Base-by-base conservation (phyloP, 352 stramenopile species). In the Poterioochromonas sp. region DNA sequence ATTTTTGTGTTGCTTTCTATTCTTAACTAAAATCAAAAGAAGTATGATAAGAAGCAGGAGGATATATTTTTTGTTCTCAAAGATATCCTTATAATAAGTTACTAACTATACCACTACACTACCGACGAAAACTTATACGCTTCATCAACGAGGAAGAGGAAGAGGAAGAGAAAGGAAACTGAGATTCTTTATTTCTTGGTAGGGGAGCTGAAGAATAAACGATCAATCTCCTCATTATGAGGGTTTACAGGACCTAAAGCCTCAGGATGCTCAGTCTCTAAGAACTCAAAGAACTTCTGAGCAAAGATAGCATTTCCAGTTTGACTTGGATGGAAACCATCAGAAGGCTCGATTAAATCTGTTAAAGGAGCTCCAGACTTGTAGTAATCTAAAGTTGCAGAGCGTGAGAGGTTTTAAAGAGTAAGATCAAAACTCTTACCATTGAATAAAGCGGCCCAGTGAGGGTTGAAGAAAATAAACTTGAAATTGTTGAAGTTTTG, bases 311-410 rank as follows among this genome's bases (percentile, higher is more conserved):
- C 64, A 63, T 79, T 54, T 34, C 49, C 53, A 54, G 76, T 49
- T 47, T 79, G 76, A 8, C 5, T 26, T 8, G 76, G 76, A 62
- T 79, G 76, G 76, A 79, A 79, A 37, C 76, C 76, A 41, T 79
- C 76, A 54, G 74, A 37, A 62, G 76, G 76, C 40, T 79, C 76
- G 76, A 79, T 79, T 3, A 74, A 22, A 35, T 74, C 53, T 18
- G 47, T 35, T 26, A 54, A 11, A 20, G 44, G 35, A 47, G 60
- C 5, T 29, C 58, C 58, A 32, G 58, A 29, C 26, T 32, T 29
- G 58, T 26, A n/a, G 49, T 76, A 73, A 29, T 73, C 63, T 64
- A 35, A 8, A 64, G 2, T 26, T 32, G n/a, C n/a, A n/a, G n/a
- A n/a, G n/a, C n/a, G n/a, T 53, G 44, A 53, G 20, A 53, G 8